phyloP scores from a whole-genome alignment of 768 basidiomycete genomes.

The Calocybe indica region DNA sequence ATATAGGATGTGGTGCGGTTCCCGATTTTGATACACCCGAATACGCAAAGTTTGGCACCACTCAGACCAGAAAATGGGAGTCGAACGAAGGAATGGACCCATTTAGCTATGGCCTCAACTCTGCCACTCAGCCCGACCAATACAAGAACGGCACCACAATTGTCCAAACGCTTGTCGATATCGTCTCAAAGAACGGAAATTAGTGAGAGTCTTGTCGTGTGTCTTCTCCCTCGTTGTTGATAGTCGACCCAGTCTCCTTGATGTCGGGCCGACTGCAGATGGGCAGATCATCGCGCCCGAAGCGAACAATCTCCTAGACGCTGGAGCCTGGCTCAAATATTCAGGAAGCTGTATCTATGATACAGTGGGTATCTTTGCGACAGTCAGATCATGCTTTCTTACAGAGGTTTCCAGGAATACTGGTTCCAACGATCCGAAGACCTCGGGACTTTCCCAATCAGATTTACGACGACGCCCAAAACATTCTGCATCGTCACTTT shows the following conservation, averaged over 20 bases:
- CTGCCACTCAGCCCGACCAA: constrained; percentile 30
- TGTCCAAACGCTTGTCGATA: constrained; percentile 46
- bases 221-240: not conserved
- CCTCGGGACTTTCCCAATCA: constrained; percentile 20
- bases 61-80: constrained; percentile 48
- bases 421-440: constrained; percentile 43
- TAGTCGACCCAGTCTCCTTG: constrained; percentile 32
- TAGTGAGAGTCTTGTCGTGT: constrained; percentile 29
- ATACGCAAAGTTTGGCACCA: constrained; percentile 39
- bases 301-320: constrained; percentile 39
- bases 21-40: constrained; percentile 56
- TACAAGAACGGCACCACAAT: constrained; percentile 48
- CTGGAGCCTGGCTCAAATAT: constrained; percentile 45
- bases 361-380: constrained; percentile 29
- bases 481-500: constrained; percentile 48
- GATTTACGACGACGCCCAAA: constrained; percentile 45
- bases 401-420: constrained; percentile 27
- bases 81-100: constrained; percentile 56
- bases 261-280: constrained; percentile 50
- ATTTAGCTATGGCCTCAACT: constrained; percentile 41
- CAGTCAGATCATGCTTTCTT: not conserved
- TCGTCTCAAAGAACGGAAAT: constrained; percentile 60
- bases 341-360: constrained; percentile 47
- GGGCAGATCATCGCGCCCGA: constrained; percentile 47
- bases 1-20: constrained; percentile 38